phyloP scores from a whole-genome alignment of 257 asterid genomes.

The Primulina tabacum region DNA sequence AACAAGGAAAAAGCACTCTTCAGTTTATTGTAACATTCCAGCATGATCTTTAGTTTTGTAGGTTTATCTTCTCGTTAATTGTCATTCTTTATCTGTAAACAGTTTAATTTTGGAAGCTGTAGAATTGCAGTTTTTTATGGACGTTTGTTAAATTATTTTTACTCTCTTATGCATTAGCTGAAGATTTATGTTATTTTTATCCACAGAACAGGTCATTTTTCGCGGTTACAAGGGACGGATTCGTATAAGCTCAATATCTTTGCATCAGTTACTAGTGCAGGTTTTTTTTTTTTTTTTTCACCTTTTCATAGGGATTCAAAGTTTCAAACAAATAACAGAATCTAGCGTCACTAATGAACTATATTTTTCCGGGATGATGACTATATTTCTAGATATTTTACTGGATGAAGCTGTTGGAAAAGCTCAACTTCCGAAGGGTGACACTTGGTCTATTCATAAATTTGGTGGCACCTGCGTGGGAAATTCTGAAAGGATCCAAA shows the following conservation, averaged over 20 bases:
- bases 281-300: constrained; percentile 29
- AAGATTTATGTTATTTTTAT: constrained; percentile 19
- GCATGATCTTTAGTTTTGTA: not conserved
- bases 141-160: constrained; percentile 3
- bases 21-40: not conserved
- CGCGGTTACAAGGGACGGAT: constrained; percentile 39
- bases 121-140: constrained; percentile 5
- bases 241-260: constrained; percentile 31
- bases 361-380: constrained; percentile 10
- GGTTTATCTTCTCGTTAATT: not conserved
- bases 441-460: constrained; percentile 90
- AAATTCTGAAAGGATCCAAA: constrained; percentile 73
- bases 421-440: constrained; percentile 70
- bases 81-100: not conserved
- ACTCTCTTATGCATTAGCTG: constrained; percentile 9
- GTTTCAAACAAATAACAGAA: not conserved
- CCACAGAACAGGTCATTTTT: constrained; percentile 46
- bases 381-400: constrained; percentile 35
- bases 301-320: constrained; percentile 5
- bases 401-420: constrained; percentile 53
- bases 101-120: not conserved
- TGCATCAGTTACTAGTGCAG: constrained; percentile 71
- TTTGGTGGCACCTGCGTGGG: constrained; percentile 99
- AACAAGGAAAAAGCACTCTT: not conserved
- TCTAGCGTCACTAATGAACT: constrained; percentile 11